Evolutionary conservation across 805 yeast species (phyloP).

Genomic region (Millerago galiae): DNA sequence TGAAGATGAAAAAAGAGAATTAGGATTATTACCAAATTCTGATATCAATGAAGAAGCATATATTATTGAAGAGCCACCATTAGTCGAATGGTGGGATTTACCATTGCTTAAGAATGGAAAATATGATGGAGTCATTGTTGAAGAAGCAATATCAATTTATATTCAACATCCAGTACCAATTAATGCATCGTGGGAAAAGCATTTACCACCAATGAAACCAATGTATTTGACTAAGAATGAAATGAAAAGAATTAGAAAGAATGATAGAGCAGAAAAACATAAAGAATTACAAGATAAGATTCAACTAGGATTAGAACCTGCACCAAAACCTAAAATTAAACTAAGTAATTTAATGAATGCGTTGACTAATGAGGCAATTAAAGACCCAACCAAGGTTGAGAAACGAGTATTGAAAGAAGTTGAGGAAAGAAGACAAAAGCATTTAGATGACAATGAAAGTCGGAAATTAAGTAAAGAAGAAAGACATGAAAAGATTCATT

Average conservation of each 20-base stretch:
- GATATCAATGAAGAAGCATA: conserved; percentile 51
- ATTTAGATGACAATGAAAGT: conserved; percentile 51
- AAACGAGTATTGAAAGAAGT: conserved; percentile 63
- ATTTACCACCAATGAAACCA: conserved; percentile 34
- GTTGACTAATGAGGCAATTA: conserved; percentile 74
- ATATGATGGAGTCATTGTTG: conserved; percentile 27
- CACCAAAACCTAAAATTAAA: conserved; percentile 87
- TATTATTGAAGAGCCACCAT: conserved; percentile 47
- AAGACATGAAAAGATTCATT: conserved; percentile 40
- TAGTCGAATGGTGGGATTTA: conserved; percentile 86
- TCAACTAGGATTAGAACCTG: conserved; percentile 73
- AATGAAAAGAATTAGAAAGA: conserved; percentile 57
- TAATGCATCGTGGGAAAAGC: conserved; percentile 50
- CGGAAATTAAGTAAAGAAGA: conserved; percentile 60
- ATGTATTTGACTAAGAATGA: conserved; percentile 73
- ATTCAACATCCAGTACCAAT: conserved; percentile 79
- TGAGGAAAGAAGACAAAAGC: conserved; percentile 50
- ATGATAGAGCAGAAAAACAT: conserved; percentile 48
- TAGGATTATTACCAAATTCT: conserved; percentile 42
- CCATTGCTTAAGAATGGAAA: conserved; percentile 38
- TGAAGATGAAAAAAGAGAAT: conserved; percentile 33
- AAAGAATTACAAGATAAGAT: conserved; percentile 74
- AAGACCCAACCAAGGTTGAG: conserved; percentile 87
- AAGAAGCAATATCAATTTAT: conserved; percentile 51
- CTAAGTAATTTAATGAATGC: conserved; percentile 82